Evolutionary conservation across 208 protist species (phyloP).

Genomic region (Leishmania turanica): DNA sequence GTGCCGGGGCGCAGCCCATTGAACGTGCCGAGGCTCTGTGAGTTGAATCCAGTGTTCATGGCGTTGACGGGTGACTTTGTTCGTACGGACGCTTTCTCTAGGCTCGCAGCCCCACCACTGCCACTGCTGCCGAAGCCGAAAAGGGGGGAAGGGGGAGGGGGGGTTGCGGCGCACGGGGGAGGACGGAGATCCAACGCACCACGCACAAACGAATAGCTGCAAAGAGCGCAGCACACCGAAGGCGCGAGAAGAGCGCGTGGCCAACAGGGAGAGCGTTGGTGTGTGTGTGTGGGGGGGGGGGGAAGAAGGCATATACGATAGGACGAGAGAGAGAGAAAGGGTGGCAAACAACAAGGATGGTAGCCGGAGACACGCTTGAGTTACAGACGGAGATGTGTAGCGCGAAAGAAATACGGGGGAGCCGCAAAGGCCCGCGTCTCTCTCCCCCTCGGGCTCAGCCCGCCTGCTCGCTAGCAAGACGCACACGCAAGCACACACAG

Average conservation of each 20-base stretch:
- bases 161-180: background rate
- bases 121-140: background rate
- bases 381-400: background rate
- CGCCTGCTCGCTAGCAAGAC: background rate
- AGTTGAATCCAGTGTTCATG: conserved; percentile 25
- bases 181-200: background rate
- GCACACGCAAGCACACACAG: background rate
- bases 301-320: background rate
- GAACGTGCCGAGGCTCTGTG: conserved; percentile 28
- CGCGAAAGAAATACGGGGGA: background rate
- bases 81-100: conserved; percentile 1
- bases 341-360: background rate
- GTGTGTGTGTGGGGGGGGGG: background rate
- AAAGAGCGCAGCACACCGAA: background rate
- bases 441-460: background rate
- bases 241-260: background rate
- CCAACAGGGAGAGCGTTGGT: background rate
- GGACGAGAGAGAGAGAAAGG: background rate
- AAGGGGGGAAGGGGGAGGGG: background rate
- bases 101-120: background rate
- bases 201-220: background rate
- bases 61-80: background rate
- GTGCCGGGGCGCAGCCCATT: conserved; percentile 68
- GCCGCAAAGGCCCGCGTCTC: background rate
- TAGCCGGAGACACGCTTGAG: background rate